These are phyloP conservation scores for Pythium rhizo-oryzae DNA, from an alignment of 352 stramenopile species.

Conservation along the genomic window DNA sequence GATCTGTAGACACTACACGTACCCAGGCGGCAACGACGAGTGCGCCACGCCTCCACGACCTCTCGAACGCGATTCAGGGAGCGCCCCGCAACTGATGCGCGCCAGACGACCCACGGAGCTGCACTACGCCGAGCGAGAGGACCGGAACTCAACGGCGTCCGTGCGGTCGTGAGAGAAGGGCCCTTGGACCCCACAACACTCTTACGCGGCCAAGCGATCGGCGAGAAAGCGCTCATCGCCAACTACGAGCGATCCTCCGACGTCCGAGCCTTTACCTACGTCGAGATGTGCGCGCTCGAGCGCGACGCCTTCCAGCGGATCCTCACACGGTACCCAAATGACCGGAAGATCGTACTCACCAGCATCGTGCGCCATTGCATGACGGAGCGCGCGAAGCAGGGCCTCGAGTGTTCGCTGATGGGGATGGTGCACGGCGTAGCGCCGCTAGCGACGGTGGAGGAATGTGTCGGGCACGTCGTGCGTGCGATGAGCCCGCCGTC, in stretches of 20 bases:
- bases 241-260: constrained; percentile 51
- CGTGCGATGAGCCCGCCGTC: no score
- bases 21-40: not conserved
- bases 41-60: not conserved
- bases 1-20: constrained; percentile 39
- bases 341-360: not conserved
- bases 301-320: constrained; percentile 44
- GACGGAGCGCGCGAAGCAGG: not conserved
- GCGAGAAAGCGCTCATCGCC: constrained; percentile 58
- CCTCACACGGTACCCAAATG: constrained; percentile 17
- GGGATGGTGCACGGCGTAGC: not conserved
- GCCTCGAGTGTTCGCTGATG: not conserved
- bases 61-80: no score
- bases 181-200: not conserved
- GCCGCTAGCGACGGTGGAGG: no score
- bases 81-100: no score
- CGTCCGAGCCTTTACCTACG: constrained; percentile 46
- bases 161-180: no score
- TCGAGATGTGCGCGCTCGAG: constrained; percentile 55
- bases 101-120: no score
- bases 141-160: no score
- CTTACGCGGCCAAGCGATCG: constrained; percentile 11
- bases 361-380: not conserved
- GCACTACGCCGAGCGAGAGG: no score
- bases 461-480: no score